Evolutionary conservation across 495 filamentous ascomycete genomes (phyloP), one percentile per base, ranked within the genome.

Genomic region (Bacidia gigantensis): DNA sequence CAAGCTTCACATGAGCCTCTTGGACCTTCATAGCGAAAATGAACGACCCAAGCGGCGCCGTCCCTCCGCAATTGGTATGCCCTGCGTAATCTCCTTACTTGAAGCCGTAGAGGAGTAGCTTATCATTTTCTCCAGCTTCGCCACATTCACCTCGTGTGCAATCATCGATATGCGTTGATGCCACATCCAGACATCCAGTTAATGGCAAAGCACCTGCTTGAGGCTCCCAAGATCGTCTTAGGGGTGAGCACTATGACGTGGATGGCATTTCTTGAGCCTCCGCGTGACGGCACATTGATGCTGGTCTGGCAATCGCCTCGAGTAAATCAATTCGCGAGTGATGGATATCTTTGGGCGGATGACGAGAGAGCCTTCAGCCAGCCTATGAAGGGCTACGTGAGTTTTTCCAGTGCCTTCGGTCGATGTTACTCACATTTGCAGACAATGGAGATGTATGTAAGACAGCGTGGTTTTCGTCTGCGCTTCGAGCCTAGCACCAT

Each of bases 261-360:
- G 90, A 88, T 82, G 17, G 32, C 47, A 5, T 95, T 92, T 66
- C 73, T 96, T 41, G 81, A 90, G 55, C 76, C 79, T 25, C 90
- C 89, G 3, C 71, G 69, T 26, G 85, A 94, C 68, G 88, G 88
- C 10, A 81, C 80, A 17, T 74, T 94, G 24, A 76, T 89, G 62
- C 72, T 96, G 21, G 83, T 82, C 35, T 96, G 89, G 90, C 87
- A 94, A 63, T 85, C 89, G 1, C 68, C 73, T 20, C 73, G 78
- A 49, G 68, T 87, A 49, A 79, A 77, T 17, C 74, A 72, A 2
- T 89, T 86, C 59, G 81, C 92, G 20, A 93, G 81, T 53, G 90
- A 98, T 75, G 92, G 92, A 12, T 90, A 87, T 61, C 69, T 95
- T 46, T 98, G 90, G 90, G 77, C 81, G 3, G 83, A 86, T 58